These are phyloP conservation scores for Syncephalastrum sp. DNA, from an alignment of 371 early-diverging fungal genomes.

Conservation along the genomic window DNA sequence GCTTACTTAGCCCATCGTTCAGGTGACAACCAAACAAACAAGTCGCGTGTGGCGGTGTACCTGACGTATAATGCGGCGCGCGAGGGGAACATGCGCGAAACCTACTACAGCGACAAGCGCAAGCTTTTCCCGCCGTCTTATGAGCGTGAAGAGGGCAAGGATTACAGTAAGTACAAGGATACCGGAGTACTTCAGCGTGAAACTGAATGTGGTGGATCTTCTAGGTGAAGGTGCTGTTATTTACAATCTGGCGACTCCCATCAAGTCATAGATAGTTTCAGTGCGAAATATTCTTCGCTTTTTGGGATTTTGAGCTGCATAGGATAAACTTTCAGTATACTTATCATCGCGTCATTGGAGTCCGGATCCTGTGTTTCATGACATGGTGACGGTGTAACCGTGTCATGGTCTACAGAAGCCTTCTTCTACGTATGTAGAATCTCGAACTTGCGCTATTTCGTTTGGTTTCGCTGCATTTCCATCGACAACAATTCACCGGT, in stretches of 20 bases:
- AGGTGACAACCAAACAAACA: constrained; percentile 45
- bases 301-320: too few relatives aligned
- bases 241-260: constrained; percentile 21
- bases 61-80: constrained; percentile 55
- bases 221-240: constrained; percentile 18
- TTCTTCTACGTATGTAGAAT: too few relatives aligned
- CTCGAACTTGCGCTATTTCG: too few relatives aligned
- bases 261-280: constrained; percentile 9
- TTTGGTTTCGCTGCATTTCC: too few relatives aligned
- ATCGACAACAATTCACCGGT: too few relatives aligned
- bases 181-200: neutral
- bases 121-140: constrained; percentile 53
- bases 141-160: constrained; percentile 48
- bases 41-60: constrained; percentile 52
- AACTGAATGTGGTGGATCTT: neutral
- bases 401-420: too few relatives aligned
- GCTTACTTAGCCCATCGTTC: constrained; percentile 58
- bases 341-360: too few relatives aligned
- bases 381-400: too few relatives aligned
- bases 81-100: constrained; percentile 56
- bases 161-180: constrained; percentile 35
- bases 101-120: constrained; percentile 55
- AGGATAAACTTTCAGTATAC: too few relatives aligned
- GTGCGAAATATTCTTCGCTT: too few relatives aligned
- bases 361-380: too few relatives aligned